Base-by-base conservation (phyloP, 176 grass and related monocot genomes). In the Triticum dicoccoides region DNA sequence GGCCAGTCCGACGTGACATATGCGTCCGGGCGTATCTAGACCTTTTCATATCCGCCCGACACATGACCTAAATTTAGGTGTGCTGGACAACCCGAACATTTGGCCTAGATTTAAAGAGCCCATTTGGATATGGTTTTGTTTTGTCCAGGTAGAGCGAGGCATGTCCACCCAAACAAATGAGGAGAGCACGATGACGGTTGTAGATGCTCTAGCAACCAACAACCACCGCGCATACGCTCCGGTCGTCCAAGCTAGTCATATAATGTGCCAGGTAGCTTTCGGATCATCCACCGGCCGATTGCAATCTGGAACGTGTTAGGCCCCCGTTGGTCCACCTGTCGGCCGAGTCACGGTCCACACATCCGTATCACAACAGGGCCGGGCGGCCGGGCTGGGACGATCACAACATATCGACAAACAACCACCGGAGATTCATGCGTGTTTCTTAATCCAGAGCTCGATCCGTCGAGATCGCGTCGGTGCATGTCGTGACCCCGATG, bases 281-380 rank as follows among this genome's bases (percentile, higher is more conserved):
- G 1, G 52, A 25, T 18, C 15, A 20, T 21, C 18, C 5, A 20
- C 2, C 18, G 2, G 18, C 41, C 41, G 41, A 11, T 58, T 58
- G 54, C 54, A 58, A 0, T 1, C 54, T 8, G 0, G 3, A 58
- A 67, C 80, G 80, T 88, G 81, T 54, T 23, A 30, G 20, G 42
- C 58, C 14, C 74, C 2, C 0, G 0, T 29, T 52, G 81, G 74
- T 79, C 81, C 74, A 88, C 17, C 21, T 65, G 87, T 79, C 80
- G 10, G 44, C 62, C 39, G 18, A 30, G 38, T 32, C 62, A 23
- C 5, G 15, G 10, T n/a, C 18, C 39, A 20, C 54, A 58, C 18
- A 58, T 58, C 54, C 52, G 21, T 74, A 74, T 44, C 71, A 2
- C 68, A 12, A 23, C 67, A 21, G 34, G 32, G 17, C 34, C 34